Percentiles rank a stretch among this genome's conserved stretches.
Conservation (phyloP, 495 filamentous ascomycete genomes). For the Hyaloscypha finlandica region DNA sequence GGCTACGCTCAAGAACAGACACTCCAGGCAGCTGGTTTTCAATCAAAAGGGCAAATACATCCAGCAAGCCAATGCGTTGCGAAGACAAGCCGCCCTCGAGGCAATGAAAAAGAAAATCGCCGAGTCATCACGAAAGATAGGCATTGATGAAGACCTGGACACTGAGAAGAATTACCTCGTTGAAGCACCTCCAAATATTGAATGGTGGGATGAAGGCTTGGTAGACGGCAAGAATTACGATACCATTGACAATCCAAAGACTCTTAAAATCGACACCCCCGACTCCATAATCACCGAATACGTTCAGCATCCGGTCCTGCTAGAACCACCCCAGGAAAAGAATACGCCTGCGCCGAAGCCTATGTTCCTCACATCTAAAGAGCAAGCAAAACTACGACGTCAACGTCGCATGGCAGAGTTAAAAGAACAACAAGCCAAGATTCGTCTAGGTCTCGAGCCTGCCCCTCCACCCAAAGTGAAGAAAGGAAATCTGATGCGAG, state of each 20-base stretch:
- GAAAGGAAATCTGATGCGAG: constrained; percentile 94
- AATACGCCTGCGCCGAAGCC: constrained; percentile 77
- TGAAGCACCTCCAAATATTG: constrained; percentile 81
- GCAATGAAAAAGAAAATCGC: constrained; percentile 93
- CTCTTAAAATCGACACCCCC: constrained; percentile 71
- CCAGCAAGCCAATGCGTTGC: constrained; percentile 82
- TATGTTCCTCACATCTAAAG: constrained; percentile 88
- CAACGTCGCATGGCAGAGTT: constrained; percentile 88
- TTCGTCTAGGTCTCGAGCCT: constrained; percentile 83
- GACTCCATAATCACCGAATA: constrained; percentile 88
- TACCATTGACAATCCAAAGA: constrained; percentile 60
- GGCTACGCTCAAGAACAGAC: constrained; percentile 61
- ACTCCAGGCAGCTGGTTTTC: constrained; percentile 78
- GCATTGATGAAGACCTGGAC: constrained; percentile 88
- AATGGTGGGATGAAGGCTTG: constrained; percentile 98
- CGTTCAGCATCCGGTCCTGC: constrained; percentile 89
- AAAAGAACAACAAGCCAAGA: constrained; percentile 96
- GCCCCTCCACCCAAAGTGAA: constrained; percentile 94
- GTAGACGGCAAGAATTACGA: constrained; percentile 74
- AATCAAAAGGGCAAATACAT: constrained; percentile 98
- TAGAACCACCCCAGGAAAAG: constrained; percentile 89
- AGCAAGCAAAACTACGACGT: constrained; percentile 87
- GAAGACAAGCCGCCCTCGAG: constrained; percentile 85
- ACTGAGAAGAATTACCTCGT: constrained; percentile 87
- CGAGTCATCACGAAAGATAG: constrained; percentile 76